Evolutionary conservation across 306 rosid genomes (phyloP), one percentile per base, ranked within the genome.

Genomic region (Cajanus cajan): DNA sequence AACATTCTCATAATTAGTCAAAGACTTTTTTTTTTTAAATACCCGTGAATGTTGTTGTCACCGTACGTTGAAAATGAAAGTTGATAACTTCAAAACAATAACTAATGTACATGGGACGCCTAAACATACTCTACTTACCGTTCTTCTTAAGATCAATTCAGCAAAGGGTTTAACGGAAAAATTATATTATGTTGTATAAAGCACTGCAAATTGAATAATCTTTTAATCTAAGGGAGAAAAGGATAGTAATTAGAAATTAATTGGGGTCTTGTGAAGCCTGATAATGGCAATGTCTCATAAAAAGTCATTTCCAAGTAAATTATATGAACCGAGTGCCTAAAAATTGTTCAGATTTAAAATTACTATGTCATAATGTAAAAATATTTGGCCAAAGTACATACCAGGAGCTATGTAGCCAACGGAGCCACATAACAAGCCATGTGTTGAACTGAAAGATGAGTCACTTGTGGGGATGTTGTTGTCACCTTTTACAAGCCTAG

Each of bases 371-470:
- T 1, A n/a, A 4, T 15, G 54, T 48, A n/a, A 48, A 48, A n/a
- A n/a, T 65, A 7, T 7, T 15, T 68, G 73, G 40, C 36, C 34
- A 25, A 61, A 43, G 59, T 11, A 85, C 84, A 24, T 82, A 91
- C 94, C 97, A 18, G 94, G 97, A 73, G 97, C 92, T 40, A 91
- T 89, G 64, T 91, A 91, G 80, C 97, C 97, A 24, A 89, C 34
- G 28, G 97, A 91, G 3, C 94, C 97, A 73, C 94, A 89, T 40
- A 89, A 51, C 85, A 91, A 82, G 82, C 91, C 91, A 72, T 88
- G 87, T 59, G 88, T 85, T n/a, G 92, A 83, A 79, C 83, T 82
- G 81, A 83, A 68, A 24, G 91, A 86, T 45, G 78, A 16, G 36
- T 76, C 86, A 77, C 57, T 54, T 9, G 37, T 45, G 37, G 50